phyloP scores from a whole-genome alignment of 2,329 filamentous ascomycete species.

The Colletotrichum gigasporum region DNA sequence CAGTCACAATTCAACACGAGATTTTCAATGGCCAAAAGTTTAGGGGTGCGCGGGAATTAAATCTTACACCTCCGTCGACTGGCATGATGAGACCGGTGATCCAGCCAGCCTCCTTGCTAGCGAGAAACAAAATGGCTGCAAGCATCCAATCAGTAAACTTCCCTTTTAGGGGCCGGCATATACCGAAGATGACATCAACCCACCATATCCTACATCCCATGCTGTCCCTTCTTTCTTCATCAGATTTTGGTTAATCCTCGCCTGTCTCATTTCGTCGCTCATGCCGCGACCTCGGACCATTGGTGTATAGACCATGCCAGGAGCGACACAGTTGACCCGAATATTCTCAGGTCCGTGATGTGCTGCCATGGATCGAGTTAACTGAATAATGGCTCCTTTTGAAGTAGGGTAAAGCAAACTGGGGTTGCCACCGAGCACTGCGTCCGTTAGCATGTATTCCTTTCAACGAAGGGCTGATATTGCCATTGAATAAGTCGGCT shows the following conservation, averaged over 20 bases:
- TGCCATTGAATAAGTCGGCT: no score
- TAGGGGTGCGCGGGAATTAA: no score
- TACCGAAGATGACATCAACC: no score
- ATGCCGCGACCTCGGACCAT: conserved; percentile 38
- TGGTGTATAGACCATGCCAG: conserved; percentile 45
- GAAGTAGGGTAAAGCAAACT: conserved; percentile 56
- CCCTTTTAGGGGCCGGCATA: no score
- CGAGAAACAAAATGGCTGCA: conserved; percentile 39
- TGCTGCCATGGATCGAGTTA: conserved; percentile 62
- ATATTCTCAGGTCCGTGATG: conserved; percentile 56
- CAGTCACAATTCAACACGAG: no score
- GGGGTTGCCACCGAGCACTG: conserved; percentile 49
- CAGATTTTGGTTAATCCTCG: conserved; percentile 37
- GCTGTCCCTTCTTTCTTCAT: conserved; percentile 38
- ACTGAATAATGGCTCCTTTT: conserved; percentile 59
- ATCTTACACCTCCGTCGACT: conserved; percentile 39
- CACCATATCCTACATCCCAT: conserved; percentile 41
- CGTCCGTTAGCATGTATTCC: no score
- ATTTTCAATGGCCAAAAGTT: no score
- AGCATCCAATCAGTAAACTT: no score
- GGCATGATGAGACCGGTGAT: conserved; percentile 41
- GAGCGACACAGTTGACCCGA: conserved; percentile 60
- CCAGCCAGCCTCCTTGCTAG: conserved; percentile 39
- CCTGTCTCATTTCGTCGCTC: conserved; percentile 39
- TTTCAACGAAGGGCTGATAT: no score